Percentiles rank a stretch among this genome's conserved stretches.
These are phyloP conservation scores for Podospora pseudoanserina DNA, from an alignment of 495 filamentous ascomycete genomes.

Conservation along the genomic window DNA sequence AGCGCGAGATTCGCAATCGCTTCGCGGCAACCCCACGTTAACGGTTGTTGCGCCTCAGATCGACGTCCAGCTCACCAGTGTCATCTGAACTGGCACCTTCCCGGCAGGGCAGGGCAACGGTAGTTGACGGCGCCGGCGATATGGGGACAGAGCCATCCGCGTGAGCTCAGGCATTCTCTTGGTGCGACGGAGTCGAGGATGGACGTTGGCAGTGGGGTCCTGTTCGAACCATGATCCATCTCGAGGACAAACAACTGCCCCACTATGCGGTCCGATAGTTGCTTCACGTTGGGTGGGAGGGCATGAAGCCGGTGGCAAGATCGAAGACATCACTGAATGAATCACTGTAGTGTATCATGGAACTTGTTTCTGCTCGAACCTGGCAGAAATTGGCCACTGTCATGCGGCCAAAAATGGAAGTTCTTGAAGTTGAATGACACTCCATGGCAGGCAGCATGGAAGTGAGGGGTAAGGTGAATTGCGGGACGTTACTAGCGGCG, in stretches of 20 bases:
- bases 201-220: neutral
- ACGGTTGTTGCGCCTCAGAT: neutral
- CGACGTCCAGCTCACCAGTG: neutral
- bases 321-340: neutral
- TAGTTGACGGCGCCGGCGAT: neutral
- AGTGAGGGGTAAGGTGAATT: neutral
- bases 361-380: neutral
- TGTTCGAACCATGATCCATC: neutral
- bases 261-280: neutral
- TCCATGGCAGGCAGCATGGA: neutral
- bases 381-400: slow-evolving; percentile 5
- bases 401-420: neutral
- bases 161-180: neutral
- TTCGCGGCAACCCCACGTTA: slow-evolving; percentile 1
- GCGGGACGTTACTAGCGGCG: neutral
- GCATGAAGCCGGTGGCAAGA: slow-evolving; percentile 13
- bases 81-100: slow-evolving; percentile 7
- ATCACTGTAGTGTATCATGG: neutral
- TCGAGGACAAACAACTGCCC: neutral
- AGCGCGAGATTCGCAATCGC: neutral
- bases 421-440: neutral
- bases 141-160: neutral
- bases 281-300: neutral
- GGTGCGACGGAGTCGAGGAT: neutral
- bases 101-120: neutral